phyloP scores from a whole-genome alignment of 192 early-diverging fungal species.

The Backusella liffmaniae region DNA sequence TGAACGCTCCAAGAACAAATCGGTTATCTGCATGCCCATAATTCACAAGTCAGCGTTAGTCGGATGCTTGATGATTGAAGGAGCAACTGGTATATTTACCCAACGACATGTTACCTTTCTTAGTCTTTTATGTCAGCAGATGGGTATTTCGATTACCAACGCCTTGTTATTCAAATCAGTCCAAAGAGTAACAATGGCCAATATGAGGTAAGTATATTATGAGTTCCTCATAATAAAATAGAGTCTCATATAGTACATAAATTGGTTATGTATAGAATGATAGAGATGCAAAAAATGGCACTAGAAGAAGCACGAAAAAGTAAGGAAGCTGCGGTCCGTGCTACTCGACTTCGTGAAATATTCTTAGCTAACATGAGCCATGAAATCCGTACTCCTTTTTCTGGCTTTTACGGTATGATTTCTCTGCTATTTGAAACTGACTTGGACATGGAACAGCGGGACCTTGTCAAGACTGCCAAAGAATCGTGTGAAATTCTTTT shows the following conservation, averaged over 20 bases:
- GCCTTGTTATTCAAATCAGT: constrained; percentile 49
- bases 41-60: constrained; percentile 43
- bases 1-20: constrained; percentile 35
- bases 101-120: constrained; percentile 46
- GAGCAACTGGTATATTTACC: constrained; percentile 39
- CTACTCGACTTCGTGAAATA: constrained; percentile 33
- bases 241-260: not conserved
- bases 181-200: constrained; percentile 32
- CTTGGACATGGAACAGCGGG: constrained; percentile 44
- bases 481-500: constrained; percentile 50
- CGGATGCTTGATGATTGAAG: constrained; percentile 47
- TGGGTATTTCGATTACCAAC: constrained; percentile 53
- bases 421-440: constrained; percentile 44
- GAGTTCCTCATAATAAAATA: not conserved
- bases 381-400: constrained; percentile 45
- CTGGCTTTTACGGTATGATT: constrained; percentile 52
- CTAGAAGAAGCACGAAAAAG: constrained; percentile 35
- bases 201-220: constrained; percentile 20
- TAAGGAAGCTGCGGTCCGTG: constrained; percentile 32
- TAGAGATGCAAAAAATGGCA: constrained; percentile 35
- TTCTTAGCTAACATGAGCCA: constrained; percentile 40
- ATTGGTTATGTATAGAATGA: constrained; percentile 24
- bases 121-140: constrained; percentile 47
- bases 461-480: constrained; percentile 51
- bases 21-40: constrained; percentile 47